Conservation (phyloP, 2,329 filamentous ascomycete species). For the Hymenoscyphus albidus region DNA sequence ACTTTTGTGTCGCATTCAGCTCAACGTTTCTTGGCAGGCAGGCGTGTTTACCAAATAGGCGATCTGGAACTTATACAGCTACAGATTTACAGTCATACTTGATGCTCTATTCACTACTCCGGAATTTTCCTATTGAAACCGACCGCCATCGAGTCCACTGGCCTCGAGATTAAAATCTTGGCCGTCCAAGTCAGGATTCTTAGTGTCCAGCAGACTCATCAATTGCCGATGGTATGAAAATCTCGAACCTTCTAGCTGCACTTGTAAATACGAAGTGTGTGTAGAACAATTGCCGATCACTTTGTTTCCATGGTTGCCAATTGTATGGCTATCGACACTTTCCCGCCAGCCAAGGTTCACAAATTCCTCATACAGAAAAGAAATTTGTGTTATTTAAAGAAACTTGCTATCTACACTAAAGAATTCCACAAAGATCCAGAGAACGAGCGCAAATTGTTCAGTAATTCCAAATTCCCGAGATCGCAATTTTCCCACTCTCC, state of each 20-base stretch:
- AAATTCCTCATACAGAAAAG: neutral
- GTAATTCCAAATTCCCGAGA: neutral
- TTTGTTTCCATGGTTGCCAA: neutral
- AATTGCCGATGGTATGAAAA: neutral
- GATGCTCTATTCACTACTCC: too few relatives aligned
- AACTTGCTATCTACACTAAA: neutral
- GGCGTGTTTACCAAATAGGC: neutral
- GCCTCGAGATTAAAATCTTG: too few relatives aligned
- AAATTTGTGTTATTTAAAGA: neutral
- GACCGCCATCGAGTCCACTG: too few relatives aligned
- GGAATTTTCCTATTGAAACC: too few relatives aligned
- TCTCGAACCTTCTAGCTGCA: neutral
- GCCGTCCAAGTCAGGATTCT: too few relatives aligned
- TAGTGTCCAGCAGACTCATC: too few relatives aligned
- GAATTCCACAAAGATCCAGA: neutral
- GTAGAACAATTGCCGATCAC: neutral
- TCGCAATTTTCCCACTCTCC: neutral
- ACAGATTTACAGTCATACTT: too few relatives aligned
- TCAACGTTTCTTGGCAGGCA: neutral
- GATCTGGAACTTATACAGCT: neutral
- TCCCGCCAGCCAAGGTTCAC: neutral
- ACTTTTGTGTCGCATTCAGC: neutral
- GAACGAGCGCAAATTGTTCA: neutral
- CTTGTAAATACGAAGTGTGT: too few relatives aligned
- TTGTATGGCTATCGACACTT: neutral